These are phyloP conservation scores for Vitis hybrid DNA, from an alignment of 177 flowering plant genomes.

Conservation along the genomic window DNA sequence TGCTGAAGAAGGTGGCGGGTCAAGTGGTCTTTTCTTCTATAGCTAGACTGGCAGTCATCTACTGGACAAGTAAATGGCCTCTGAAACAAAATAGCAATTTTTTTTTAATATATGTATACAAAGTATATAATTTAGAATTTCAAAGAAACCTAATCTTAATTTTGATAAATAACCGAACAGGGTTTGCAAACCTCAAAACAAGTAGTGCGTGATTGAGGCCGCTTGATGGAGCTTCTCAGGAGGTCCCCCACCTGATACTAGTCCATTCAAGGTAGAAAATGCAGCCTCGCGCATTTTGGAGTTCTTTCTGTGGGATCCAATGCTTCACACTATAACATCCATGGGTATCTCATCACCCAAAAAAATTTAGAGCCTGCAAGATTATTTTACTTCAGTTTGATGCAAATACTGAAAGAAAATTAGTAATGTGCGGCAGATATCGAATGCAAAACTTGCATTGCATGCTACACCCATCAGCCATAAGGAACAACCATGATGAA, in stretches of 20 bases:
- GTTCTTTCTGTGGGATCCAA: slow-evolving; percentile 91
- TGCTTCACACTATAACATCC: slow-evolving; percentile 74
- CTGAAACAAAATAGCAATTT: slow-evolving; percentile 32
- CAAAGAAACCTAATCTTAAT: slow-evolving; percentile 1
- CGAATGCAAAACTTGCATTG: no score
- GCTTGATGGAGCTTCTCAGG: slow-evolving; percentile 99
- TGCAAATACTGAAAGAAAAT: background rate
- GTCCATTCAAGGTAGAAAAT: slow-evolving; percentile 70
- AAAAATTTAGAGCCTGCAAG: slow-evolving; percentile 27
- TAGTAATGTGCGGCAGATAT: no score
- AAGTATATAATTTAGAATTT: no score
- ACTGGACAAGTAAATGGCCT: slow-evolving; percentile 70
- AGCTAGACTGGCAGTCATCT: slow-evolving; percentile 73
- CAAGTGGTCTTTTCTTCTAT: slow-evolving; percentile 87
- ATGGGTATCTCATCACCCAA: background rate
- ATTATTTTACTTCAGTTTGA: slow-evolving; percentile 1
- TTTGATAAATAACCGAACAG: background rate
- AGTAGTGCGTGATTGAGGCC: slow-evolving; percentile 68
- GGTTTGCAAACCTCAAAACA: slow-evolving; percentile 43
- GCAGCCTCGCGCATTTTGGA: slow-evolving; percentile 94
- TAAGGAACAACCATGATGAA: no score
- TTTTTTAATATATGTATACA: background rate
- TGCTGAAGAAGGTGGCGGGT: slow-evolving; percentile 71
- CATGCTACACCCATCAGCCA: no score
- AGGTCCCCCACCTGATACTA: slow-evolving; percentile 99